These are phyloP conservation scores for Flaveria bidentis DNA, from an alignment of 129 eudicot genomes.

Conservation along the genomic window DNA sequence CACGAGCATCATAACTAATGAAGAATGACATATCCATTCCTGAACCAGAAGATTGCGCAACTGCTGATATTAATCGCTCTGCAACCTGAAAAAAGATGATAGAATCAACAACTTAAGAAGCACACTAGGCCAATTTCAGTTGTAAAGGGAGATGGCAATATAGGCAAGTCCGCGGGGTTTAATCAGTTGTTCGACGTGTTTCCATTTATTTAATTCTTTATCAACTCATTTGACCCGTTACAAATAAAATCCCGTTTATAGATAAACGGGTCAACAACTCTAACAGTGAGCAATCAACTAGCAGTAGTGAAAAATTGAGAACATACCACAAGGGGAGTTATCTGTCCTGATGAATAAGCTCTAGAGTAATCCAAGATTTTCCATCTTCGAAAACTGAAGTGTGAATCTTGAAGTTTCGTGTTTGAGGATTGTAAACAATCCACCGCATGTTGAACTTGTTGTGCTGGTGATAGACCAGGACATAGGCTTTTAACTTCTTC, in stretches of 20 bases:
- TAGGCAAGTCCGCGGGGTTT: not conserved
- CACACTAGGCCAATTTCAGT: not conserved
- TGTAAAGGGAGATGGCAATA: not conserved
- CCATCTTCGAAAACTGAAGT: slow-evolving; percentile 62
- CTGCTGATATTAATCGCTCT: slow-evolving; percentile 61
- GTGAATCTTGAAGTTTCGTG: slow-evolving; percentile 22
- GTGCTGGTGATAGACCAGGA: slow-evolving; percentile 44
- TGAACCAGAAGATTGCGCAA: slow-evolving; percentile 47
- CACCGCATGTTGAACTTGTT: slow-evolving; percentile 62
- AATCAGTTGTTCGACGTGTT: not conserved
- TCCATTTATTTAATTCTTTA: not conserved
- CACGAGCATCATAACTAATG: slow-evolving; percentile 51
- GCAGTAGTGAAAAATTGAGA: not conserved
- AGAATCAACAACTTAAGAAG: slow-evolving; percentile 11
- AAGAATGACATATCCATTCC: slow-evolving; percentile 76
- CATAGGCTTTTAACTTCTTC: slow-evolving; percentile 45
- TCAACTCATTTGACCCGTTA: not conserved
- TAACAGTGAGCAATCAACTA: not conserved
- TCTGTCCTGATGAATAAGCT: slow-evolving; percentile 62
- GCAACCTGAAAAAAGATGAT: slow-evolving; percentile 57
- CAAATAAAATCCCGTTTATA: not conserved
- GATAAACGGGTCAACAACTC: not conserved
- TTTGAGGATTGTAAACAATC: slow-evolving; percentile 50
- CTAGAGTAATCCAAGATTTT: slow-evolving; percentile 78
- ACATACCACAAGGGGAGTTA: slow-evolving; percentile 75